Percentiles rank a stretch among this genome's conserved stretches.
Conservation (phyloP, 371 early-diverging fungal species). For the Syncephalis plumigaleata region DNA sequence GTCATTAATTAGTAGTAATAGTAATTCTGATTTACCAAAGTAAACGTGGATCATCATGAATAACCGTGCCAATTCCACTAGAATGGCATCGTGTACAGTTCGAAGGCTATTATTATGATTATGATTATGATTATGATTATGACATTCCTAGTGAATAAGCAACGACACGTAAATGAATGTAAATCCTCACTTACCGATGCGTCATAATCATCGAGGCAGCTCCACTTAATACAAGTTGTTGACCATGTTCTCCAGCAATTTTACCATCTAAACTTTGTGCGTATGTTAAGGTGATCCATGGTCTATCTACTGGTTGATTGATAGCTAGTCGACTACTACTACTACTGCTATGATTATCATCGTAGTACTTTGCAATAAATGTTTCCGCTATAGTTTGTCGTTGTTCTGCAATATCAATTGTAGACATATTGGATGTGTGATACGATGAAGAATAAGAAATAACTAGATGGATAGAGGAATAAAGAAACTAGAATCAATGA, state of each 20-base stretch:
- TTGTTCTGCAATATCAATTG: too few species aligned
- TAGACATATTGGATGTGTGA: too few species aligned
- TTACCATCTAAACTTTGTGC: constrained; percentile 86
- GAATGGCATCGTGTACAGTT: constrained; percentile 56
- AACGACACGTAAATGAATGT: neutral
- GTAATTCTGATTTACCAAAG: too few species aligned
- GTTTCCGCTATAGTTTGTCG: too few species aligned
- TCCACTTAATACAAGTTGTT: constrained; percentile 52
- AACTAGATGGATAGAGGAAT: too few species aligned
- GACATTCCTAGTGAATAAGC: neutral
- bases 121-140: constrained; percentile 4
- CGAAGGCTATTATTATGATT: constrained; percentile 49
- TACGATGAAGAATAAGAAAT: too few species aligned
- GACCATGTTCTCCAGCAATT: constrained; percentile 36
- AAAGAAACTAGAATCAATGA: too few species aligned
- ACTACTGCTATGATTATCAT: neutral
- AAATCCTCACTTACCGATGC: constrained; percentile 23
- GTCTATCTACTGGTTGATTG: constrained; percentile 1
- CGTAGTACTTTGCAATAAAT: too few species aligned
- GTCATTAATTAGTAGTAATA: too few species aligned
- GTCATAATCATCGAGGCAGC: constrained; percentile 62
- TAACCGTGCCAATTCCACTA: constrained; percentile 74
- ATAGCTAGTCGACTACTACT: neutral
- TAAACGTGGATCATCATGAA: constrained; percentile 72
- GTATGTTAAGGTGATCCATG: constrained; percentile 57